Conservation (phyloP, 139 green algal species). For the Chlorella sp. region DNA sequence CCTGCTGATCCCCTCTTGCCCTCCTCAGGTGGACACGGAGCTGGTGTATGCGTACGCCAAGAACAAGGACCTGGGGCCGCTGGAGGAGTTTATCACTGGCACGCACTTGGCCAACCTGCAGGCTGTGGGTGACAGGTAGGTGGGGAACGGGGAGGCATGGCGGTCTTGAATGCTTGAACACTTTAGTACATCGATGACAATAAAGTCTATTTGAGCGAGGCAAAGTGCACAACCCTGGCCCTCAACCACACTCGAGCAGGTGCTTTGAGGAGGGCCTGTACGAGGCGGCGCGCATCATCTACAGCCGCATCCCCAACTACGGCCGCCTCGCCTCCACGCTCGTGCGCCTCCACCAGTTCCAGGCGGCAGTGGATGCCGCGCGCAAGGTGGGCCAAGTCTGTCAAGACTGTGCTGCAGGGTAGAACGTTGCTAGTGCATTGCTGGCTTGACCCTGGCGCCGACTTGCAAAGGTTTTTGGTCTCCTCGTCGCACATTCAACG, state of each 20-base stretch:
- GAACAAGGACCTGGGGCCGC: conserved; percentile 82
- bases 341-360: conserved; percentile 91
- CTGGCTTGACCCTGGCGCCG: too few relatives aligned
- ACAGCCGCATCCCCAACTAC: conserved; percentile 95
- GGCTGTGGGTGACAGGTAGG: conserved; percentile 34
- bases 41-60: conserved; percentile 96
- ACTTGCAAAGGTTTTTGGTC: too few relatives aligned
- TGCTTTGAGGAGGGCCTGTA: conserved; percentile 94
- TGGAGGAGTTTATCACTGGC: conserved; percentile 96
- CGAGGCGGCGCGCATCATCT: conserved; percentile 95
- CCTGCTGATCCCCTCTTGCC: not conserved
- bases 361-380: conserved; percentile 94
- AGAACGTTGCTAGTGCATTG: too few relatives aligned
- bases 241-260: conserved; percentile 11
- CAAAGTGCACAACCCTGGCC: too few relatives aligned
- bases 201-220: too few relatives aligned
- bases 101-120: conserved; percentile 85
- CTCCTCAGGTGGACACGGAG: conserved; percentile 95
- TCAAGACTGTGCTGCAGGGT: too few relatives aligned
- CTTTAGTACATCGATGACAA: too few relatives aligned
- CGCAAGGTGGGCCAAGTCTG: conserved; percentile 74
- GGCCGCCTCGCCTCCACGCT: conserved; percentile 92
- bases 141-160: too few relatives aligned
- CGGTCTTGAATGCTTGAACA: too few relatives aligned
- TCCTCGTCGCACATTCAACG: too few relatives aligned